Percentiles rank a stretch among this genome's conserved stretches.
Evolutionary conservation across 192 early-diverging fungal genomes (phyloP).

Genomic region (Backusella macrospora): DNA sequence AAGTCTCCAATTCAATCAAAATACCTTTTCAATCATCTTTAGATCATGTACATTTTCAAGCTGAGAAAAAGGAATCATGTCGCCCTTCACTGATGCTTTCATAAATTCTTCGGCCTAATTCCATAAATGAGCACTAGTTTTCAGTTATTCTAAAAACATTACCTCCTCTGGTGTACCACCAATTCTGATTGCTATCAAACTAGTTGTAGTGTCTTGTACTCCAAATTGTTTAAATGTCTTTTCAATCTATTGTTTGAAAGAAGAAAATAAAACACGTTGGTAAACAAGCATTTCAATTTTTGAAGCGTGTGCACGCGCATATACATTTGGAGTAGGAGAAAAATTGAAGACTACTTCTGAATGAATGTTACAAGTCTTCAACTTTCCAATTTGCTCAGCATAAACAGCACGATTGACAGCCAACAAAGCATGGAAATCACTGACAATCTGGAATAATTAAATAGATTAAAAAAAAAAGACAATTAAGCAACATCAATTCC

Average conservation of each 20-base stretch:
- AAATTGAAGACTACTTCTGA: constrained; percentile 65
- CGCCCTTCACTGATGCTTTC: constrained; percentile 44
- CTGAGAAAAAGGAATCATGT: constrained; percentile 44
- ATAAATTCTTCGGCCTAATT: constrained; percentile 27
- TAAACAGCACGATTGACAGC: constrained; percentile 55
- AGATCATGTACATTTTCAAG: constrained; percentile 47
- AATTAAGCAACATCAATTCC: not conserved
- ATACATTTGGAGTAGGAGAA: constrained; percentile 57
- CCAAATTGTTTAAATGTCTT: constrained; percentile 56
- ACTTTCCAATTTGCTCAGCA: constrained; percentile 45
- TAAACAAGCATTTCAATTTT: not conserved
- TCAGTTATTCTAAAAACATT: not conserved
- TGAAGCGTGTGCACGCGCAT: not conserved
- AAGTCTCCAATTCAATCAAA: no score
- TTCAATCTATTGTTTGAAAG: constrained; percentile 44
- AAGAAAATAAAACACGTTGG: not conserved
- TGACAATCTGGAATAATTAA: constrained; percentile 45
- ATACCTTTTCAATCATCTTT: constrained; percentile 47
- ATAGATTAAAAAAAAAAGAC: not conserved
- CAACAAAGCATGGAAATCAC: constrained; percentile 51
- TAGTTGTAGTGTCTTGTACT: constrained; percentile 48
- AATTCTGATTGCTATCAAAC: constrained; percentile 51
- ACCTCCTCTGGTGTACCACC: constrained; percentile 42
- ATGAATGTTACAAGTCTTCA: constrained; percentile 57
- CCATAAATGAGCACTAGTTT: not conserved